Percentiles rank a stretch among this genome's conserved stretches.
phyloP scores from a whole-genome alignment of 2,329 filamentous ascomycete genomes.

The Colletotrichum chlorophyti region DNA sequence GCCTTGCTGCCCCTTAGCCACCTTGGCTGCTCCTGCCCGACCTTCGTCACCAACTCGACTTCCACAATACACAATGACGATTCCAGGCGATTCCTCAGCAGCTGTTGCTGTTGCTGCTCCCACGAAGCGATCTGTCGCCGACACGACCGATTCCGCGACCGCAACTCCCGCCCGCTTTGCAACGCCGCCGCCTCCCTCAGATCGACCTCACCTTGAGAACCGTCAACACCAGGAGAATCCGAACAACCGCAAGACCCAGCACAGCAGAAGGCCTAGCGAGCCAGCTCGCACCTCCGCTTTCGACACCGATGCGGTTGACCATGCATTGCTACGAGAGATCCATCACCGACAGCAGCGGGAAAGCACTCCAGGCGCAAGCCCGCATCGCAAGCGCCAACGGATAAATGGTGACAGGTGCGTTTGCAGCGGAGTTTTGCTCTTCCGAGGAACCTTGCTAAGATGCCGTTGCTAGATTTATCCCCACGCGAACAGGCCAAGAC shows the following conservation, averaged over 20 bases:
- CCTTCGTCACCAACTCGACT: constrained; percentile 21
- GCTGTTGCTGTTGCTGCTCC: constrained; percentile 34
- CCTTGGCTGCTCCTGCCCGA: constrained; percentile 28
- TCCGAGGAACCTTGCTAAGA: background rate
- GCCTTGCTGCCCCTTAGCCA: constrained; percentile 5
- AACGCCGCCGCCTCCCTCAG: constrained; percentile 53
- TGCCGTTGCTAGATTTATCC: constrained; percentile 77
- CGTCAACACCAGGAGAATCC: constrained; percentile 46
- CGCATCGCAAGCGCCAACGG: constrained; percentile 64
- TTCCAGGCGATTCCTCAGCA: constrained; percentile 37
- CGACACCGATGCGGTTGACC: constrained; percentile 58
- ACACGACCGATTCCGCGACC: constrained; percentile 42
- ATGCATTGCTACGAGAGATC: constrained; percentile 59
- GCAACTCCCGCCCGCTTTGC: constrained; percentile 45
- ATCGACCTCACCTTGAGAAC: constrained; percentile 50
- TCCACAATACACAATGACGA: constrained; percentile 39
- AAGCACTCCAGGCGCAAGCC: constrained; percentile 59
- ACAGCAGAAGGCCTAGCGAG: constrained; percentile 43
- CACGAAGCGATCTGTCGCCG: constrained; percentile 39
- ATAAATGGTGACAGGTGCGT: constrained; percentile 68
- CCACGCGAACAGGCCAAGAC: constrained; percentile 91
- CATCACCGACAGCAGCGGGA: constrained; percentile 57
- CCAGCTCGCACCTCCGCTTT: constrained; percentile 45
- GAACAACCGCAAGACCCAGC: constrained; percentile 41
- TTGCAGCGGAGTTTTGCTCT: background rate